Base-by-base conservation (phyloP, 2,329 filamentous ascomycete species). In the Arthroderma sp. region DNA sequence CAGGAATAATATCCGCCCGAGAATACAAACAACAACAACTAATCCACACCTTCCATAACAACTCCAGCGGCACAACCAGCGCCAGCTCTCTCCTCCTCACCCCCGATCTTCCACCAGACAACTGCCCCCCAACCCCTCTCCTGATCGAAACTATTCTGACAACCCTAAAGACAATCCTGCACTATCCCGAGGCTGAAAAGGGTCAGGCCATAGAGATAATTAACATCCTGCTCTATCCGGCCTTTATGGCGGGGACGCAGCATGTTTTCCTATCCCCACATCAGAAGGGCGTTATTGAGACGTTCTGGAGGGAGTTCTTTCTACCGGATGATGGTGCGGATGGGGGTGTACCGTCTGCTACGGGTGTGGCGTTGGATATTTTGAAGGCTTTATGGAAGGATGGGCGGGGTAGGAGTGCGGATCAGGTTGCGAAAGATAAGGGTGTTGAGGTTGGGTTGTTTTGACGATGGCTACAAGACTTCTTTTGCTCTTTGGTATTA, bases 181-280 rank as follows among this genome's bases (percentile, higher is more conserved):
- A 42, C 6, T 15, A 28, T 6, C 41, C 32, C 3, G 10, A 32
- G 6, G 32, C 32, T n/a, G 41, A 43, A 33, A 36, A n/a, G 11
- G 32, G 27, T 22, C 15, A 22, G 15, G 15, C 15, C 15, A 22
- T 22, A 11, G 42, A 38, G 31, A 44, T 45, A 7, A 8, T 45
- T 32, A 49, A 47, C 28, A 42, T 49, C 34, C 44, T 49, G 3
- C 45, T 49, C 29, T 49, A 47, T 15, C 47, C 47, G 27, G 42
- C 44, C 9, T 49, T 49, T 37, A 36, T 43, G 28, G 47, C 44
- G 3, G 47, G 47, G 10, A 45, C 42, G 6, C 44, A 47, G 30
- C 34, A 39, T 29, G 36, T 15, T 10, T 9, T 43, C 2, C 39
- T 49, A 34, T 41, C 42, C 4, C 27, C 38, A 11, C 28, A 40